A percentile compares a stretch with the other conserved stretches of the same genome.
phyloP scores from a whole-genome alignment of 2,329 filamentous ascomycete species.

The Magnaporthiopsis incrustans region DNA sequence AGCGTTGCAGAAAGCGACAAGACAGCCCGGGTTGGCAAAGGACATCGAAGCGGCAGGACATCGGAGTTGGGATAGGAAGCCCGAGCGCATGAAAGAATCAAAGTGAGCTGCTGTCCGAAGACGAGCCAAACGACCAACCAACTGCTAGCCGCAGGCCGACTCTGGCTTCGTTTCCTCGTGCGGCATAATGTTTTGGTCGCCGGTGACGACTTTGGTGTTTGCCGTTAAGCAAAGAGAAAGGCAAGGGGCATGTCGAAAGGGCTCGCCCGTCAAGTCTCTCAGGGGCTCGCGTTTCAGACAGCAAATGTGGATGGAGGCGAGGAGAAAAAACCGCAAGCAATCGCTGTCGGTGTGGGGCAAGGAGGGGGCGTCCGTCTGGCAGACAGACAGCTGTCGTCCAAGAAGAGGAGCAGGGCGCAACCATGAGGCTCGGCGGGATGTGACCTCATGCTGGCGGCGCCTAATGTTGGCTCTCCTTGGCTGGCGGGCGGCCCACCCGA shows the following conservation, averaged over 20 bases:
- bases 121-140: background rate
- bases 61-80: background rate
- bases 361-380: too few relatives aligned
- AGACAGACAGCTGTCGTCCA: background rate
- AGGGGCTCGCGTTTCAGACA: background rate
- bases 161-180: background rate
- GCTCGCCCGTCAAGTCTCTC: background rate
- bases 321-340: background rate
- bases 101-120: background rate
- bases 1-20: background rate
- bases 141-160: background rate
- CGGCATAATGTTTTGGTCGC: background rate
- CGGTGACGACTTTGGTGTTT: background rate
- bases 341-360: background rate
- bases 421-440: background rate
- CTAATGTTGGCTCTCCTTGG: too few relatives aligned
- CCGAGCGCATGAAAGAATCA: background rate
- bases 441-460: background rate
- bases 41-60: too few relatives aligned
- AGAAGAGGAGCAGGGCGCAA: background rate
- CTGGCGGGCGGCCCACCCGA: too few relatives aligned
- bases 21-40: too few relatives aligned
- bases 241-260: background rate
- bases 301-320: background rate
- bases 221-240: background rate